A percentile compares a stretch with the other conserved stretches of the same genome.
These are phyloP conservation scores for Termitomyces sp. DNA, from an alignment of 768 basidiomycete species.

Conservation along the genomic window DNA sequence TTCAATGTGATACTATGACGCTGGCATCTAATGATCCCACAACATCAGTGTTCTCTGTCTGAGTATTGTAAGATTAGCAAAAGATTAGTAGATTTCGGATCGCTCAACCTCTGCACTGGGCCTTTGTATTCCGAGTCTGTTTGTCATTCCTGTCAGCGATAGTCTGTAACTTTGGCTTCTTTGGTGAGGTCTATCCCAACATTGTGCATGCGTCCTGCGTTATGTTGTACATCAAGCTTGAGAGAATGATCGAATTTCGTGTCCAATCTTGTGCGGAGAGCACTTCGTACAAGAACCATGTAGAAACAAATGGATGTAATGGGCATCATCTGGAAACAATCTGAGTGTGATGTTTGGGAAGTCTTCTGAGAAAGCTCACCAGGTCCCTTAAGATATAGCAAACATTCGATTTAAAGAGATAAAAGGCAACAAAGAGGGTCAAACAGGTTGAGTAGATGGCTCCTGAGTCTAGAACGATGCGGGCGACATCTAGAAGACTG, in stretches of 20 bases:
- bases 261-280: neutral
- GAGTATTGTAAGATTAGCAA: too few species aligned
- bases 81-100: too few species aligned
- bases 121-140: neutral
- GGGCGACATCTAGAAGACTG: neutral
- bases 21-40: too few species aligned
- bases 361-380: neutral
- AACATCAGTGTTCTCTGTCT: too few species aligned
- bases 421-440: neutral
- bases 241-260: neutral
- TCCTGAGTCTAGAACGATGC: neutral
- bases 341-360: neutral
- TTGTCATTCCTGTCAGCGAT: neutral
- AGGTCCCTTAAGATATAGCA: neutral
- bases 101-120: neutral
- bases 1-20: too few species aligned
- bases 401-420: neutral
- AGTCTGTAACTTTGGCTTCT: neutral
- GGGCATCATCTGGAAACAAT: neutral
- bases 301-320: too few species aligned
- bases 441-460: too few species aligned
- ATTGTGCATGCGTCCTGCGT: neutral
- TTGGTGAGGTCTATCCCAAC: neutral
- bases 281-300: neutral
- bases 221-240: neutral